phyloP scores from a whole-genome alignment of 352 stramenopile species.

The Saprolegnia parasitica region DNA sequence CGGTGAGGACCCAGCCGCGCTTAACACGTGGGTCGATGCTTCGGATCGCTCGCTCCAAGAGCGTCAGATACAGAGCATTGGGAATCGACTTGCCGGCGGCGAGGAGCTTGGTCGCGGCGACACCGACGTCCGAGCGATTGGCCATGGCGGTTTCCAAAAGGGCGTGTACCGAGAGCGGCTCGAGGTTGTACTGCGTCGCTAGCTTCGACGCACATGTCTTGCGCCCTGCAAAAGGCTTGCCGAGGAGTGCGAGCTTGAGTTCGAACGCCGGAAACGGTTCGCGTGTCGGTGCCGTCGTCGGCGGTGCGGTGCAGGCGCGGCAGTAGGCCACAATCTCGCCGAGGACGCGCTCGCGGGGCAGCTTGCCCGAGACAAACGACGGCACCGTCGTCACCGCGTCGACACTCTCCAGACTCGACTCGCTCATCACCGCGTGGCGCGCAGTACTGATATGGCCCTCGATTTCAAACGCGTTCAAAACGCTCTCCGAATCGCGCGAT shows the following conservation, averaged over 20 bases:
- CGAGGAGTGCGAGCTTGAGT: constrained; percentile 19
- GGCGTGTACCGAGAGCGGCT: constrained; percentile 47
- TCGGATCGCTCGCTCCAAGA: background rate
- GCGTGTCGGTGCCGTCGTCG: background rate
- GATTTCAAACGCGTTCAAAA: background rate
- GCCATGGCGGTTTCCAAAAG: constrained; percentile 37
- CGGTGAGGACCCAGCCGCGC: constrained; percentile 60
- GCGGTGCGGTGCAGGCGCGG: background rate
- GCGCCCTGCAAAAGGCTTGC: constrained; percentile 18
- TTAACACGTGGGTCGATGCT: background rate
- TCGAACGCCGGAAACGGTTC: background rate
- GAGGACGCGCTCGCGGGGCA: background rate
- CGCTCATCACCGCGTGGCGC: constrained; percentile 12
- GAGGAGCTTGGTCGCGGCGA: constrained; percentile 33
- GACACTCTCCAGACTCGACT: constrained; percentile 27
- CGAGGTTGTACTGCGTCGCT: constrained; percentile 39
- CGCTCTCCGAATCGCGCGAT: background rate
- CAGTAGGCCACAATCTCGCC: constrained; percentile 6
- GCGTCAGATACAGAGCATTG: constrained; percentile 40
- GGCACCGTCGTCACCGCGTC: constrained; percentile 11
- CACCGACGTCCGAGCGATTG: constrained; percentile 35
- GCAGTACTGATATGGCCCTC: constrained; percentile 3
- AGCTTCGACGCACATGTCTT: constrained; percentile 13
- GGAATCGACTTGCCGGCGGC: constrained; percentile 41
- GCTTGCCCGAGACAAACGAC: background rate